These are phyloP conservation scores for Blastomyces gilchristii DNA, from an alignment of 2,329 filamentous ascomycete genomes.

Conservation along the genomic window DNA sequence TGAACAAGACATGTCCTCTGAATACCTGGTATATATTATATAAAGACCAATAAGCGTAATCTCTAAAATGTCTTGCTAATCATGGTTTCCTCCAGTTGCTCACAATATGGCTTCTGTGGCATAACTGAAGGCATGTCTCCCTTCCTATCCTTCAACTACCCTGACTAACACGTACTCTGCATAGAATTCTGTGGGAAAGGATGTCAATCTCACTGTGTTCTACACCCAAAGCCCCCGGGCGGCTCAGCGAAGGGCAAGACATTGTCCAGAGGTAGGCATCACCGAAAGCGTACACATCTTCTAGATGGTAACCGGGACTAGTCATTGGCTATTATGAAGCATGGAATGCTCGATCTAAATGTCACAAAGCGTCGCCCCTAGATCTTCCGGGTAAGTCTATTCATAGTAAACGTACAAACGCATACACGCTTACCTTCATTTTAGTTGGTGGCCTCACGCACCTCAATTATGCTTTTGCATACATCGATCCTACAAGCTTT, in stretches of 20 bases:
- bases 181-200: constrained; percentile 20
- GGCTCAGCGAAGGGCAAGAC: background rate
- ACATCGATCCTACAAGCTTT: constrained; percentile 30
- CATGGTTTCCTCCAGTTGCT: constrained; percentile 25
- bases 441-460: constrained; percentile 16
- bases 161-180: background rate
- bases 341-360: constrained; percentile 20
- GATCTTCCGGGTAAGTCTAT: constrained; percentile 6
- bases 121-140: constrained; percentile 13
- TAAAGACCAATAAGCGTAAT: constrained; percentile 18
- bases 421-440: constrained; percentile 12
- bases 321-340: constrained; percentile 30
- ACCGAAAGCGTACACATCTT: background rate
- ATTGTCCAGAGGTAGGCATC: background rate
- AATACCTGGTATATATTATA: constrained; percentile 13
- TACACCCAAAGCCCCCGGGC: background rate
- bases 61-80: constrained; percentile 17
- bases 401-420: background rate
- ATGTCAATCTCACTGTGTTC: constrained; percentile 11
- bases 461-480: constrained; percentile 34
- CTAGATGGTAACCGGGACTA: background rate
- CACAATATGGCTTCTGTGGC: constrained; percentile 26
- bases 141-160: background rate
- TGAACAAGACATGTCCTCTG: constrained; percentile 21
- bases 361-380: constrained; percentile 10